These are phyloP conservation scores for Amniculicola lignicola DNA, from an alignment of 495 filamentous ascomycete genomes.

Conservation along the genomic window DNA sequence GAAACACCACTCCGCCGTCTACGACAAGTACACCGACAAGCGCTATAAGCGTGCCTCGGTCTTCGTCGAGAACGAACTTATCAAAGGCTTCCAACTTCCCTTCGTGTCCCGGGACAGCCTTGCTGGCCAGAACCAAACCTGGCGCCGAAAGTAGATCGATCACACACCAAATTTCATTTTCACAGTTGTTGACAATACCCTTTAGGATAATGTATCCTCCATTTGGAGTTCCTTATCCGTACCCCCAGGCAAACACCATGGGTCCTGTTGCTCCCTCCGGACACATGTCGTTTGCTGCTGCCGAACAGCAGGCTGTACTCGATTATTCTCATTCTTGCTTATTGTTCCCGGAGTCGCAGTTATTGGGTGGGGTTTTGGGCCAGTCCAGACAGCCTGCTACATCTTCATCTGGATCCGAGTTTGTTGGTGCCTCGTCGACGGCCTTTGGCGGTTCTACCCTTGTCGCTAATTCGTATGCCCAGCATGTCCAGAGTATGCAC, in stretches of 20 bases:
- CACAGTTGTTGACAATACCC: conserved; percentile 1
- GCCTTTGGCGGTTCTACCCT: no score
- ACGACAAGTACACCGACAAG: conserved; percentile 82
- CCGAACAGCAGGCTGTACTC: neutral
- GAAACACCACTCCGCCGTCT: conserved; percentile 81
- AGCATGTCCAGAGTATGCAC: no score
- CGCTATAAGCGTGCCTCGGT: conserved; percentile 78
- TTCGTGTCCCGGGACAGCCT: conserved; percentile 33
- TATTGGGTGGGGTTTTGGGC: conserved; percentile 14
- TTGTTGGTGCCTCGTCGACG: no score
- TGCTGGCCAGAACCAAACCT: conserved; percentile 25
- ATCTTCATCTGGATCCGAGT: no score
- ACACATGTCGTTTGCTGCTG: no score
- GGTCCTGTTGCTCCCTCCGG: no score
- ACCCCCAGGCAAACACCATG: neutral
- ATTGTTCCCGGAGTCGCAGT: conserved; percentile 26
- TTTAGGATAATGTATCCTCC: neutral
- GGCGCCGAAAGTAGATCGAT: conserved; percentile 34
- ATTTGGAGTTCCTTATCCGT: neutral
- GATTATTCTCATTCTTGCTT: conserved; percentile 23
- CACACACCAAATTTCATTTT: neutral
- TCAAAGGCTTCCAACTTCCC: conserved; percentile 49
- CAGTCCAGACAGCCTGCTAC: no score
- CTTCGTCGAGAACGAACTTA: conserved; percentile 72
- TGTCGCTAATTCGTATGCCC: no score